Evolutionary conservation across 2,329 filamentous ascomycete genomes (phyloP), one percentile per base, ranked within the genome.

Genomic region (Lasiodiplodia sp.): DNA sequence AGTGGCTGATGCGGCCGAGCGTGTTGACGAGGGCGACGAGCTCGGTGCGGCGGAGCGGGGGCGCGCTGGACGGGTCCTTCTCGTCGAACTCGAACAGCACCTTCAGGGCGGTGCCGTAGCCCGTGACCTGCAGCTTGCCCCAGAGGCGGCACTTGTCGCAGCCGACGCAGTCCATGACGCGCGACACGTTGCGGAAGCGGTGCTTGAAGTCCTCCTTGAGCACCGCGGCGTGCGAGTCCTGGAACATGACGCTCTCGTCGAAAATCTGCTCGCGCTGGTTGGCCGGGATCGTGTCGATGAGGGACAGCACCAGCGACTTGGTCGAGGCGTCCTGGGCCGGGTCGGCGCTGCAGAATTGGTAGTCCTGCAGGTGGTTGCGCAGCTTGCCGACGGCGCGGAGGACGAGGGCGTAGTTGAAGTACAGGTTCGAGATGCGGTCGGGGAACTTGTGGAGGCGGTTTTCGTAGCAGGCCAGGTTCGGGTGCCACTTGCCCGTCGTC

Each of bases 381-480:
- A 98, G 87, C 82, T 99, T 99, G 66, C 93, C 92, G 51, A 98
- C 88, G 14, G 96, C 96, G 62, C 96, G 92, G 31, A 95, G 91
- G 51, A 99, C 86, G n/a, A 99, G 87, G 0, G 96, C 96, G 77
- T 97, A 99, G 87, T 99, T 98, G 85, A 99, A 99, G 84, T 99
- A 99, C 62, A 99, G 86, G 80, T 99, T 99, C 73, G 94, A 96
- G 76, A 99, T 92, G 70, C 95, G 92, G 73, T 99, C 96, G 0
- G 95, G 93, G 78, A 92, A 89, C 25, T 86, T 85, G 79, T 97
- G 92, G 18, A 99, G 87, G n/a, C 96, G 89, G 40, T 89, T 84
- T 77, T 92, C 89, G 85, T 97, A 99, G 85, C 96, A 99, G 71
- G 89, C 85, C 66, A 97, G 80, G 75, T 99, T 99, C 28, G 94